A percentile compares a stretch with the other conserved stretches of the same genome.
Evolutionary conservation across 176 grass and related monocot genomes (phyloP).

Genomic region (Coix lacrymajobi): DNA sequence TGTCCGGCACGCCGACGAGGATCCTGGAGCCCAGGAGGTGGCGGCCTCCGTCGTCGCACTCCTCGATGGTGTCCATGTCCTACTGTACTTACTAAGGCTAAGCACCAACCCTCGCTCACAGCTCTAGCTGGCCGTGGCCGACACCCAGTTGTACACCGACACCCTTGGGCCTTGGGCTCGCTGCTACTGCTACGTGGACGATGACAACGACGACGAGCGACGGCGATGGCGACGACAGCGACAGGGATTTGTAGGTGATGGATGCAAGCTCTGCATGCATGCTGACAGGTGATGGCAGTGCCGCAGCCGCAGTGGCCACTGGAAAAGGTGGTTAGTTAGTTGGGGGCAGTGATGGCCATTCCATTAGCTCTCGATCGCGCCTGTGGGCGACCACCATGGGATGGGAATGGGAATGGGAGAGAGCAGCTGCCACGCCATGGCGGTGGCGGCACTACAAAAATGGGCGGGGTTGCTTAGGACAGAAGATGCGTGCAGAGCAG

Average conservation of each 20-base stretch:
- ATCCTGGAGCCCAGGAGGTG: slow-evolving; percentile 33
- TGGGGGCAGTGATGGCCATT: slow-evolving; percentile 50
- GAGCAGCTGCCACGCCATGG: neutral
- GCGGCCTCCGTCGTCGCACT: slow-evolving; percentile 23
- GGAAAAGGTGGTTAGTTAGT: slow-evolving; percentile 40
- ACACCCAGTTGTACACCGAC: slow-evolving; percentile 8
- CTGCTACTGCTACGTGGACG: neutral
- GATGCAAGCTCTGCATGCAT: slow-evolving; percentile 15
- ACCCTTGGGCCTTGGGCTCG: too few relatives aligned
- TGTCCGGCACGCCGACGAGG: slow-evolving; percentile 65
- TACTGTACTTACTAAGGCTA: too few relatives aligned
- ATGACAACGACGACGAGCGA: neutral
- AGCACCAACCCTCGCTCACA: neutral
- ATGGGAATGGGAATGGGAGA: neutral
- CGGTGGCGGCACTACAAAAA: slow-evolving; percentile 29
- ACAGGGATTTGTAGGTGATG: slow-evolving; percentile 50
- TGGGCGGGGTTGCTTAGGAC: slow-evolving; percentile 34
- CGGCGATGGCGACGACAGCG: slow-evolving; percentile 36
- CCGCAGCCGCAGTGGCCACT: neutral
- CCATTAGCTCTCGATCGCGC: slow-evolving; percentile 29
- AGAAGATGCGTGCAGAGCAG: slow-evolving; percentile 36
- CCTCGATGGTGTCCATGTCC: slow-evolving; percentile 73
- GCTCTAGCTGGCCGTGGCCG: slow-evolving; percentile 15
- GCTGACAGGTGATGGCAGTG: slow-evolving; percentile 28
- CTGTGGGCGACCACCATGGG: slow-evolving; percentile 32